A percentile compares a stretch with the other conserved stretches of the same genome.
Evolutionary conservation across 495 filamentous ascomycete genomes (phyloP).

Genomic region (Tuber magnatum): DNA sequence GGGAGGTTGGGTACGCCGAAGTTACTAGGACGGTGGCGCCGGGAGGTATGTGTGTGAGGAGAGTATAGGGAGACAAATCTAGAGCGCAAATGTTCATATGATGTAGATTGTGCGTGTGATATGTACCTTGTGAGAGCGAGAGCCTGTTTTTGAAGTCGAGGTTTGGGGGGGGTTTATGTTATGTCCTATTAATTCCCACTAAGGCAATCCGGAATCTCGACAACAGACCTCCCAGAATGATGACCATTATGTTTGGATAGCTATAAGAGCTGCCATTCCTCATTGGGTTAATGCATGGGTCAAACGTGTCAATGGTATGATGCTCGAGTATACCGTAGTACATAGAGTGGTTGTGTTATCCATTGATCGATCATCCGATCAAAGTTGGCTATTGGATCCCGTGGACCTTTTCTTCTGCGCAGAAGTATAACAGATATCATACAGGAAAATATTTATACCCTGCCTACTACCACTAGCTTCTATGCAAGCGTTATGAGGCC

Average conservation of each 20-base stretch:
- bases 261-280: not conserved
- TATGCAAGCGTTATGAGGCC: not conserved
- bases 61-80: not conserved
- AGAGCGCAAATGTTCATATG: conserved; percentile 1
- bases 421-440: not conserved
- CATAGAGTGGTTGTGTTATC: not conserved
- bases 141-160: not conserved
- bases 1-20: not conserved
- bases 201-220: not conserved
- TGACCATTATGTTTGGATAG: not conserved
- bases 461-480: no score
- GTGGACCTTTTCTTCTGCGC: not conserved
- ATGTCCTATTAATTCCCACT: not conserved
- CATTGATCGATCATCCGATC: not conserved
- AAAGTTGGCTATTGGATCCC: not conserved
- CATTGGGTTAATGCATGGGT: not conserved
- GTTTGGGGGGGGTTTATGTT: not conserved
- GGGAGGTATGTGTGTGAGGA: not conserved
- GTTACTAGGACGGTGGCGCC: not conserved
- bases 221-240: not conserved
- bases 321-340: not conserved
- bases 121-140: not conserved
- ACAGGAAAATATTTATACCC: not conserved
- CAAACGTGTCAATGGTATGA: not conserved
- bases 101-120: not conserved